Percentiles rank a stretch among this genome's conserved stretches.
phyloP scores from a whole-genome alignment of 257 asterid genomes.

The Solanum peruvianum region DNA sequence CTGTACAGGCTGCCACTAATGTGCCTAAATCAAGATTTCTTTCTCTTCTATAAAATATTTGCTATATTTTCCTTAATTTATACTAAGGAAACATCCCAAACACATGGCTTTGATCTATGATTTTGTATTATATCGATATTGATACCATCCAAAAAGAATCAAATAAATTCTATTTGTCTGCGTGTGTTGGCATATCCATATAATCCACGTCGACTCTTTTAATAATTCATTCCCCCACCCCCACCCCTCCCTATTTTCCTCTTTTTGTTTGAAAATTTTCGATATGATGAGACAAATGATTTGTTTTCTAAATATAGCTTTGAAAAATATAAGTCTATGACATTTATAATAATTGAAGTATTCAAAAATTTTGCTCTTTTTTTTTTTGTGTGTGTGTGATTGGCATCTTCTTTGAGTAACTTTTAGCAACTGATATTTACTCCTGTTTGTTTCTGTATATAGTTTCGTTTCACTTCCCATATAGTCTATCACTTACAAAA shows the following conservation, averaged over 20 bases:
- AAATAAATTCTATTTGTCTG: neutral
- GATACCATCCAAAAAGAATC: neutral
- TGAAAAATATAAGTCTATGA: too few relatives aligned
- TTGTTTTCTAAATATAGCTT: too few relatives aligned
- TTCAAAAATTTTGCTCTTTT: too few relatives aligned
- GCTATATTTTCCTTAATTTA: neutral
- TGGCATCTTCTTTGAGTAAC: neutral
- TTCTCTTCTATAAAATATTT: neutral
- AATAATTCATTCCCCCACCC: too few relatives aligned
- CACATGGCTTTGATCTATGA: neutral
- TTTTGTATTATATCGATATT: neutral
- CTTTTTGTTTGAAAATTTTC: too few relatives aligned
- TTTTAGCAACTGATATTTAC: neutral
- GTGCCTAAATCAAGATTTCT: neutral
- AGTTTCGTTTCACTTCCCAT: neutral
- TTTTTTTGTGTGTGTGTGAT: neutral
- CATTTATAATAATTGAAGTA: too few relatives aligned
- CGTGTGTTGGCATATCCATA: neutral
- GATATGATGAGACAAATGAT: too few relatives aligned
- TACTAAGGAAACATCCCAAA: neutral
- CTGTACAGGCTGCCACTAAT: too few relatives aligned
- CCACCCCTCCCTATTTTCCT: too few relatives aligned
- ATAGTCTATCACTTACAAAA: neutral
- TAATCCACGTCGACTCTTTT: neutral
- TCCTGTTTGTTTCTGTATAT: neutral